Evolutionary conservation across 2,329 filamentous ascomycete species (phyloP), one percentile per base, ranked within the genome.

Genomic region (Clonostachys byssicola): DNA sequence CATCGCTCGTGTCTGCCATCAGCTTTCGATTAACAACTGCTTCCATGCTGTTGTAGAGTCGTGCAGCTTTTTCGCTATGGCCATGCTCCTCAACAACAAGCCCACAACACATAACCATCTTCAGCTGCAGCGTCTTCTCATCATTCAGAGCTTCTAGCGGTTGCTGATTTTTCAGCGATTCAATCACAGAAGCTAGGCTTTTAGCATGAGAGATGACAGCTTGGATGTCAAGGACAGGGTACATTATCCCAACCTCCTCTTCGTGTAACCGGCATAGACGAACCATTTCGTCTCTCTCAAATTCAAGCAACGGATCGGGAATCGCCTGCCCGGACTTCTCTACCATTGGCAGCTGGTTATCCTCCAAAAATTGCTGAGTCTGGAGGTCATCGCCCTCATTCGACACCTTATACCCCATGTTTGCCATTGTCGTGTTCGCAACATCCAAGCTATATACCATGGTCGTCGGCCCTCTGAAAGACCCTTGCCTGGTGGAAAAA

Each of bases 221-320:
- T 40, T 87, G 80, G 35, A 95, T 86, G 54, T 89, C 80, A 42
- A 95, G 65, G 5, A 96, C 80, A 0, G 92, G 92, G 62, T 95
- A 96, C 89, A 96, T 95, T 57, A 92, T 80, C 40, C 89, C 89
- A 57, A 95, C 85, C 62, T 96, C 92, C 57, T 96, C 91, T 54
- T 95, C 88, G 60, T 94, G 92, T 0, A 95, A 73, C 13, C 81
- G 77, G 54, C 89, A 89, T 13, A 96, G 69, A 2, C 89, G 81
- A 17, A 92, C 65, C 57, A 94, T 89, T 60, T 96, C 91, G 35
- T 91, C 83, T 57, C 86, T 85, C 46, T 80, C 80, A 43, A 95
- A 80, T 8, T 83, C 76, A 81, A 90, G 71, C 30, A 97, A 78
- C 0, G 91, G 90, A 60, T 96, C 92, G 4, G 34, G n/a, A 3